phyloP scores from a whole-genome alignment of 768 basidiomycete genomes.

The Lentinula aciculospora region DNA sequence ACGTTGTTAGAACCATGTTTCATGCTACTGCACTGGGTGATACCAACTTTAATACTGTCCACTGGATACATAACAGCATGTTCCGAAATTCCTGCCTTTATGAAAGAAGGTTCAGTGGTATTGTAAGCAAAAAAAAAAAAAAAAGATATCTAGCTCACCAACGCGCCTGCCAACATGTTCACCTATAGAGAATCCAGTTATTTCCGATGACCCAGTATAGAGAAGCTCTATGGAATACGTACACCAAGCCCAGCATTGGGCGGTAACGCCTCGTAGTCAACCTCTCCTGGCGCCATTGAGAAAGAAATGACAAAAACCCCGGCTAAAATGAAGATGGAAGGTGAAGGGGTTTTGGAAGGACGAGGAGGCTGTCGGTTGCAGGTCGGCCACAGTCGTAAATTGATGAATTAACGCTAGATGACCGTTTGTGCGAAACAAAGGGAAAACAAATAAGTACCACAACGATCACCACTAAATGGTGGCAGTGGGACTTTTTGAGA shows the following conservation, averaged over 20 bases:
- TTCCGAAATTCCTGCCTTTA: conserved; percentile 95
- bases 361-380: too few relatives aligned
- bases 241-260: conserved; percentile 78
- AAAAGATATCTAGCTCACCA: conserved; percentile 52
- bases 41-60: conserved; percentile 92
- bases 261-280: conserved; percentile 50
- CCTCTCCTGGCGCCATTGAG: conserved; percentile 31
- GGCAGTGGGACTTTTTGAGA: too few relatives aligned
- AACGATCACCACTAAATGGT: background rate
- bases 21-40: background rate
- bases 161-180: conserved; percentile 95
- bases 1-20: background rate
- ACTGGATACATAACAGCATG: conserved; percentile 99
- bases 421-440: too few relatives aligned
- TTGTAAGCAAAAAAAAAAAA: conserved; percentile 13
- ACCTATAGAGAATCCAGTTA: conserved; percentile 58
- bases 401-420: too few relatives aligned
- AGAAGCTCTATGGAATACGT: too few relatives aligned
- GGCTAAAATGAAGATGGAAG: background rate
- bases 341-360: background rate
- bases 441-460: background rate
- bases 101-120: background rate
- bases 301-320: background rate
- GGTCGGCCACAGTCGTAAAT: too few relatives aligned
- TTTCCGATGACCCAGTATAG: too few relatives aligned